phyloP scores from a whole-genome alignment of 2,329 filamentous ascomycete genomes.

The Pestalotiopsis sp. region DNA sequence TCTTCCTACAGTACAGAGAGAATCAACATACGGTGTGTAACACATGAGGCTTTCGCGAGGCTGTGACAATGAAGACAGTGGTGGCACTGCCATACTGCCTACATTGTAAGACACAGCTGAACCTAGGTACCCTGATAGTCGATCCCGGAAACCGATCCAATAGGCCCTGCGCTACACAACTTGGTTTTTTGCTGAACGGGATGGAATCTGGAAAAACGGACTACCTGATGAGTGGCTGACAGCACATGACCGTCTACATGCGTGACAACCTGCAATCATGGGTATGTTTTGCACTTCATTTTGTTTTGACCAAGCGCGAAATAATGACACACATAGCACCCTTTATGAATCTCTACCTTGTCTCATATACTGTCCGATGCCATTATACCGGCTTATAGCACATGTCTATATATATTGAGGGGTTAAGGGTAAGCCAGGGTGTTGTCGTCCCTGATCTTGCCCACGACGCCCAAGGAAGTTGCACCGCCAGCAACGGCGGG shows the following conservation, averaged over 20 bases:
- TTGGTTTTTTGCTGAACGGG: no score
- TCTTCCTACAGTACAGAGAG: no score
- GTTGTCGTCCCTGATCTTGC: slow-evolving; percentile 70
- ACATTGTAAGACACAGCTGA: neutral
- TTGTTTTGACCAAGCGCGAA: neutral
- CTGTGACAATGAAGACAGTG: neutral
- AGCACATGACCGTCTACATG: neutral
- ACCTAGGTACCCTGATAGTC: neutral
- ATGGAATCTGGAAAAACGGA: neutral
- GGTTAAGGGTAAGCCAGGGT: slow-evolving; percentile 62
- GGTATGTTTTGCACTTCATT: neutral
- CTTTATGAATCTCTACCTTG: neutral
- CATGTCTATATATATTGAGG: neutral
- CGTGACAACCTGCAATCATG: neutral
- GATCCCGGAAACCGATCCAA: neutral
- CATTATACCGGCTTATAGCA: neutral
- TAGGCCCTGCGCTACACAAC: neutral
- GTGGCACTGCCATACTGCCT: neutral
- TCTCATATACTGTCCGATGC: neutral
- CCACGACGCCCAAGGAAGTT: slow-evolving; percentile 64
- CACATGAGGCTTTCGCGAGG: neutral
- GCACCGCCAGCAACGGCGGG: slow-evolving; percentile 71
- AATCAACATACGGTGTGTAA: neutral
- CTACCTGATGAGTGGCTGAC: neutral
- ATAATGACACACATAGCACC: neutral